Conservation (phyloP, 75 land plant genomes). For the Picea glauca region DNA sequence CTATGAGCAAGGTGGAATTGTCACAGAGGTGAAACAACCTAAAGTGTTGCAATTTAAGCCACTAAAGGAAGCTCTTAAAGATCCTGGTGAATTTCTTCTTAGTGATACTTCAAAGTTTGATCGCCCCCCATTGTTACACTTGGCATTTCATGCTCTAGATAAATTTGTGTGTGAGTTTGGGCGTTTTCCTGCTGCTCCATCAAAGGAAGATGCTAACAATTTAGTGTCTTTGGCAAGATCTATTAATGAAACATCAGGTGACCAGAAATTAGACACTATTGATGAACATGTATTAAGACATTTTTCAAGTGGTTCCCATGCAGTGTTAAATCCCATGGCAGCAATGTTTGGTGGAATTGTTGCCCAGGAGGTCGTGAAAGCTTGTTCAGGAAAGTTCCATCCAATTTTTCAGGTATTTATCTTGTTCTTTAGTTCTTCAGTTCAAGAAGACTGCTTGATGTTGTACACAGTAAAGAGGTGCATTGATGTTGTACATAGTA, state of each 20-base stretch:
- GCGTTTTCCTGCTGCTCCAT: conserved; percentile 67
- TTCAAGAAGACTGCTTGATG: too few species aligned
- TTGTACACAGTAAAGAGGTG: too few species aligned
- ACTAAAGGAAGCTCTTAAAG: conserved; percentile 56
- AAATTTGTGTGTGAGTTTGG: conserved; percentile 51
- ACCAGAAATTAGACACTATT: conserved; percentile 49
- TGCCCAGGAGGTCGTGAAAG: conserved; percentile 89
- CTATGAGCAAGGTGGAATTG: conserved; percentile 84
- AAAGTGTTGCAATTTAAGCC: conserved; percentile 78
- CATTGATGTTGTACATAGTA: too few species aligned
- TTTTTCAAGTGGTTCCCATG: conserved; percentile 80
- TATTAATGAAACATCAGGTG: conserved; percentile 53
- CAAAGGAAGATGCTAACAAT: conserved; percentile 56
- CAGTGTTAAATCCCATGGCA: conserved; percentile 94
- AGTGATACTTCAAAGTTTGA: conserved; percentile 92
- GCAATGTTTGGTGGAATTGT: conserved; percentile 96
- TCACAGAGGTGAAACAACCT: conserved; percentile 89
- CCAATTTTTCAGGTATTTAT: conserved; percentile 73
- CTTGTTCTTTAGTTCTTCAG: too few species aligned
- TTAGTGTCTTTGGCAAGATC: conserved; percentile 29
- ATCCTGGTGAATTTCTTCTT: conserved; percentile 88
- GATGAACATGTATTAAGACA: conserved; percentile 49
- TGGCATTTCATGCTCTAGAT: conserved; percentile 94
- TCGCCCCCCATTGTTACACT: conserved; percentile 79
- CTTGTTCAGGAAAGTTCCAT: conserved; percentile 92